Conservation (phyloP, 75 land plant species). For the Adiantum capillusveneris region DNA sequence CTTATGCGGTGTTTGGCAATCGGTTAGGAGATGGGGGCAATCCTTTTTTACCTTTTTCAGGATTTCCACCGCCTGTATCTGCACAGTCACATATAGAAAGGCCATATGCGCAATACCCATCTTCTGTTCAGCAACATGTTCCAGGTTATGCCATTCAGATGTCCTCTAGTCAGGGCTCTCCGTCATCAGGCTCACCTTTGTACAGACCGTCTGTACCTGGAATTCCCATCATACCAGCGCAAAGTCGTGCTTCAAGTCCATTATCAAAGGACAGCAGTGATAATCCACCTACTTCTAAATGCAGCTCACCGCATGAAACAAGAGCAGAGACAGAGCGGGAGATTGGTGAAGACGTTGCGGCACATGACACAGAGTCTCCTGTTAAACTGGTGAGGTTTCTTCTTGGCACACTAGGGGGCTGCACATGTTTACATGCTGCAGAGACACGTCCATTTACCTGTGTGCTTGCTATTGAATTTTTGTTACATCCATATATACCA, state of each 20-base stretch:
- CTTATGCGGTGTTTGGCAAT: constrained; percentile 54
- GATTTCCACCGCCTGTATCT: background rate
- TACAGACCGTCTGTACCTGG: background rate
- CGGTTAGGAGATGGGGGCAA: constrained; percentile 38
- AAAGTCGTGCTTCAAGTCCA: background rate
- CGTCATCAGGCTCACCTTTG: no score
- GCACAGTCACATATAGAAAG: constrained; percentile 1
- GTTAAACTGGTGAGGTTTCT: no score
- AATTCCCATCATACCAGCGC: background rate
- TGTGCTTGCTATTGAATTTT: no score
- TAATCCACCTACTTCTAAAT: background rate
- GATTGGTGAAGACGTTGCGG: no score
- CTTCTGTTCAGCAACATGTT: background rate
- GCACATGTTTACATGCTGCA: no score
- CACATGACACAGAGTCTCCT: no score
- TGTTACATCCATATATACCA: no score
- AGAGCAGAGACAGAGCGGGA: background rate
- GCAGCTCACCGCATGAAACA: background rate
- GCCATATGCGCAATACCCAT: constrained; percentile 1
- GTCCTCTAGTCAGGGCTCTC: background rate
- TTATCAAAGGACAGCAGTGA: background rate
- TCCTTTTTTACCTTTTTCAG: background rate
- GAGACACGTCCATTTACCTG: no score
- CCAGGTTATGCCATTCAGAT: constrained; percentile 1
- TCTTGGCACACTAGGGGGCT: no score